Percentiles rank a stretch among this genome's conserved stretches.
phyloP scores from a whole-genome alignment of 2,329 filamentous ascomycete genomes.

The Trichoderma citrinoviride region DNA sequence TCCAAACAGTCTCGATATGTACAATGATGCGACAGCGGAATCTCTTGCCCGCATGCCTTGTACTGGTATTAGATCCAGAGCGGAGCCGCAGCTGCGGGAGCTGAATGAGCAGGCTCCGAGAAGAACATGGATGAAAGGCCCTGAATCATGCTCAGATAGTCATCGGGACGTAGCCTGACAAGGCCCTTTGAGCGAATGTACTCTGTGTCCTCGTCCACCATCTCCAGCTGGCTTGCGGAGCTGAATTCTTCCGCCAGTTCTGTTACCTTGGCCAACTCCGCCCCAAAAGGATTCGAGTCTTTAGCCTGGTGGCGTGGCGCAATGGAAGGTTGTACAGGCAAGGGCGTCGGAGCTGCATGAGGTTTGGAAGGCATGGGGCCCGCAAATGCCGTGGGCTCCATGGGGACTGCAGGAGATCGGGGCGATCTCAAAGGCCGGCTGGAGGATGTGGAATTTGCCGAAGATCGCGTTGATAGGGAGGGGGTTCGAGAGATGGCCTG shows the following conservation, averaged over 20 bases:
- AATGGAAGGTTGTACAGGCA: slow-evolving; percentile 34
- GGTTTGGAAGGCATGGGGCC: not conserved
- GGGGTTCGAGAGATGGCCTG: slow-evolving; percentile 57
- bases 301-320: slow-evolving; percentile 38
- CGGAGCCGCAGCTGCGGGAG: slow-evolving; percentile 35
- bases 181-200: slow-evolving; percentile 69
- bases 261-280: slow-evolving; percentile 86
- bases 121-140: slow-evolving; percentile 64
- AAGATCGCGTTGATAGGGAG: slow-evolving; percentile 54
- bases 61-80: slow-evolving; percentile 48
- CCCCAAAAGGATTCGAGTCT: slow-evolving; percentile 72
- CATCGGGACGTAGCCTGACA: slow-evolving; percentile 70
- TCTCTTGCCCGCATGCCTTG: not conserved
- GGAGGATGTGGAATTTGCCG: slow-evolving; percentile 44
- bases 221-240: slow-evolving; percentile 55
- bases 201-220: slow-evolving; percentile 64
- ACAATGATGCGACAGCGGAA: not conserved
- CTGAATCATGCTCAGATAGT: slow-evolving; percentile 81
- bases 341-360: slow-evolving; percentile 30
- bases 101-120: slow-evolving; percentile 36
- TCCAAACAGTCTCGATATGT: slow-evolving; percentile 11
- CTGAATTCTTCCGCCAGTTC: slow-evolving; percentile 90
- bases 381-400: not conserved
- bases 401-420: slow-evolving; percentile 22
- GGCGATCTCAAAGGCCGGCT: slow-evolving; percentile 29